Base-by-base conservation (phyloP, 192 early-diverging fungal species). In the Coemansia sp. region DNA sequence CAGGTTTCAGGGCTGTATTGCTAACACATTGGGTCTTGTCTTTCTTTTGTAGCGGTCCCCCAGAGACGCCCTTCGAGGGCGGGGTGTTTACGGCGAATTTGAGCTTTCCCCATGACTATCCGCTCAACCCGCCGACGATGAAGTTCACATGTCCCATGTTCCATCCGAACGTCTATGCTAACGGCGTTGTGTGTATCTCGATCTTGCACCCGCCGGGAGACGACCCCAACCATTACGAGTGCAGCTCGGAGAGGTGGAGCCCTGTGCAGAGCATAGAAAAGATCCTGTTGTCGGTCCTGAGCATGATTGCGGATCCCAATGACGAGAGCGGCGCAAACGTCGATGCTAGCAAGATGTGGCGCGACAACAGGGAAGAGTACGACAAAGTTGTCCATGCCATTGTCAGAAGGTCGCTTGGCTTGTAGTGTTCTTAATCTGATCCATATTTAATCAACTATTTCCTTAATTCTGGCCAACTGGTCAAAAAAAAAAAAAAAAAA, bases 241-340 rank as follows among this genome's bases (percentile, higher is more conserved):
- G 89, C 65, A 93, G 92, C 59, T 92, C 90, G 6, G 97, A 99
- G 75, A 85, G 97, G 33, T 99, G 97, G 97, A 90, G 87, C 45
- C 97, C 97, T 23, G 97, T 99, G 34, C 97, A 99, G 79, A 93
- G 91, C 76, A 94, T 99, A 3, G 97, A 99, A 67, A 99, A 99
- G 84, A 98, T 99, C 59, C 70, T 99, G 61, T 72, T 99, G 43
- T 92, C 90, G 2, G 97, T 99, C 1, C 86, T 98, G 7, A 92
- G 90, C 76, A 98, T 98, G 95, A 77, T 98, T 59, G 93, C 95
- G 20, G 97, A 99, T 77, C 97, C 97, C 12, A 99, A 99, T 67
- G 95, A 95, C 73, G 97, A 99, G 71, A 95, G 93, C 85, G 92
- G 93, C 21, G 97, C 97, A n/a, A 96, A 96, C 62, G 91, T 99